Conservation (phyloP, 139 green algal species). For the Asterochloris erici region DNA sequence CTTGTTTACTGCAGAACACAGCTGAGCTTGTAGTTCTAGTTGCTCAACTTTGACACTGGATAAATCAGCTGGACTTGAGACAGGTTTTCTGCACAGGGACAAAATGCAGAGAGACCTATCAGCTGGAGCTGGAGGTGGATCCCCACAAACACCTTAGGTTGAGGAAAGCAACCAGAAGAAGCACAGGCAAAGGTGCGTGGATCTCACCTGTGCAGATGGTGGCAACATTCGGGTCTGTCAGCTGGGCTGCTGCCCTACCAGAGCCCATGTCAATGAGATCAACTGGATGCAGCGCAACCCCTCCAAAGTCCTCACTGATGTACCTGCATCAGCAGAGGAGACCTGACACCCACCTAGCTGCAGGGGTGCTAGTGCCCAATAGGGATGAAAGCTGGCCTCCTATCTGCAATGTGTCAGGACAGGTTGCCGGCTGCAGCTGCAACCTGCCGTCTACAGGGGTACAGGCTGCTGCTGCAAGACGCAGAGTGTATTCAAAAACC, state of each 20-base stretch:
- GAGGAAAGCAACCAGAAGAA: too few species aligned
- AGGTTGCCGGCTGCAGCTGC: too few species aligned
- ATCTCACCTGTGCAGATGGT: constrained; percentile 64
- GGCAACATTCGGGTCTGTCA: constrained; percentile 75
- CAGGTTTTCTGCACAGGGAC: too few species aligned
- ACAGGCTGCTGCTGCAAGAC: too few species aligned
- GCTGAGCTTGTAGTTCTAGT: not conserved
- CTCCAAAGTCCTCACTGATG: constrained; percentile 83
- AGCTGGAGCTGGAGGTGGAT: too few species aligned
- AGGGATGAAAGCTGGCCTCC: too few species aligned
- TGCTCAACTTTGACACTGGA: not conserved
- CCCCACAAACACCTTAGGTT: too few species aligned
- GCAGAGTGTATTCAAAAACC: too few species aligned
- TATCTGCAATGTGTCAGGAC: too few species aligned
- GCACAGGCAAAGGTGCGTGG: not conserved
- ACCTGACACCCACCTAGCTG: not conserved
- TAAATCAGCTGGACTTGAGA: not conserved
- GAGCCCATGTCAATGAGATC: constrained; percentile 75
- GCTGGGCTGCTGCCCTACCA: constrained; percentile 50
- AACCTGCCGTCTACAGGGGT: too few species aligned
- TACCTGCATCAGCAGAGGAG: constrained; percentile 53
- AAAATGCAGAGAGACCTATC: too few species aligned
- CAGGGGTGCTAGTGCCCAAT: too few species aligned
- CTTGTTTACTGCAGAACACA: constrained; percentile 62
- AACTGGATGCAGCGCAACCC: constrained; percentile 80